Evolutionary conservation across 2,329 filamentous ascomycete species (phyloP).

Genomic region (Aaosphaeria arxii): DNA sequence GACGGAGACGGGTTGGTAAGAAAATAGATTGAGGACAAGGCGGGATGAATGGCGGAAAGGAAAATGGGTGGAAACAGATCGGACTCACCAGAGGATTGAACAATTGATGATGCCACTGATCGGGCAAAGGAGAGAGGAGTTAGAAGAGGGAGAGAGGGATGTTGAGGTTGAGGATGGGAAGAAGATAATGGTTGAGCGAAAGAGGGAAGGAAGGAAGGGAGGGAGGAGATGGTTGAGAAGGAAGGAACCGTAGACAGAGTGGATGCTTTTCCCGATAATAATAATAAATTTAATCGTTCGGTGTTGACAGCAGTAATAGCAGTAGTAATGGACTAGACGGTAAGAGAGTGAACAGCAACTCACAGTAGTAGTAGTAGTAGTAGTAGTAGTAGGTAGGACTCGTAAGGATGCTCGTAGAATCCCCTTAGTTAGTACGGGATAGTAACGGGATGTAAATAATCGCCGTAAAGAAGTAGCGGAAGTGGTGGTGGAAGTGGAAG

Average conservation of each 20-base stretch:
- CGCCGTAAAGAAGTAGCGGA: too few relatives aligned
- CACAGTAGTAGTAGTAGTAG: not conserved
- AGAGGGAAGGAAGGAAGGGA: slow-evolving; percentile 6
- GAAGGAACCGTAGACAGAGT: not conserved
- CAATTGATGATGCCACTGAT: too few relatives aligned
- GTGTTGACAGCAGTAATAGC: too few relatives aligned
- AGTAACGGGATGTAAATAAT: too few relatives aligned
- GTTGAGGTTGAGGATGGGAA: slow-evolving; percentile 13
- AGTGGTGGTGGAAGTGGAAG: too few relatives aligned
- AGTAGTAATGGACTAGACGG: too few relatives aligned
- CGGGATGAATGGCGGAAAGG: not conserved
- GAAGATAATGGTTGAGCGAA: slow-evolving; percentile 7
- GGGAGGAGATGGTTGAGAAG: not conserved
- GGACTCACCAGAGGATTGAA: too few relatives aligned
- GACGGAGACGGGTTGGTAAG: not conserved
- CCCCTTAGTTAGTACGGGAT: too few relatives aligned
- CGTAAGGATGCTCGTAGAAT: slow-evolving; percentile 11
- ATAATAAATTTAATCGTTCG: too few relatives aligned
- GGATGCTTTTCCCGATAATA: too few relatives aligned
- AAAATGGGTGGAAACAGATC: too few relatives aligned
- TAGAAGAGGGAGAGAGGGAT: slow-evolving; percentile 14
- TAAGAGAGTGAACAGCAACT: too few relatives aligned
- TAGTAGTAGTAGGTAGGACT: slow-evolving; percentile 1
- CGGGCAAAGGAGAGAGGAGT: slow-evolving; percentile 4
- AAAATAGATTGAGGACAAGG: not conserved